A percentile compares a stretch with the other conserved stretches of the same genome.
Conservation (phyloP, 441 rosid species). For the Pelargonium myrrhifolium region DNA sequence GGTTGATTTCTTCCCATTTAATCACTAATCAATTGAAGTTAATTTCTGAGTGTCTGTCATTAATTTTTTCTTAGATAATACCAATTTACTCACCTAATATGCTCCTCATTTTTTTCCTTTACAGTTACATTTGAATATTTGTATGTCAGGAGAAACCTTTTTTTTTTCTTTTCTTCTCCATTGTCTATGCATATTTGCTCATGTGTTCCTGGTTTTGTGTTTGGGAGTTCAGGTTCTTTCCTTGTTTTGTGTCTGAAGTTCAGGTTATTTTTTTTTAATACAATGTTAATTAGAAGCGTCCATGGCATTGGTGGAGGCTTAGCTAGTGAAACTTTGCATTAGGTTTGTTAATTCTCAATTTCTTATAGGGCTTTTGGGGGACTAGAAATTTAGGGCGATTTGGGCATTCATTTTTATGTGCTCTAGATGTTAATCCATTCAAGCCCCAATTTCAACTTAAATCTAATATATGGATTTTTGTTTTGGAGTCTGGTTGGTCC, state of each 20-base stretch:
- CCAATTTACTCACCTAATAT: background rate
- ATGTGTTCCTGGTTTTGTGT: background rate
- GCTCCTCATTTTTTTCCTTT: background rate
- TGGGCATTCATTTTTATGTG: background rate
- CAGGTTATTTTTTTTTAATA: background rate
- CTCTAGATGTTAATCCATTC: background rate
- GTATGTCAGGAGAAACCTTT: background rate
- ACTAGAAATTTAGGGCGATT: background rate
- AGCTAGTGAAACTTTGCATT: background rate
- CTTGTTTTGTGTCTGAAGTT: background rate
- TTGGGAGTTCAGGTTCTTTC: background rate
- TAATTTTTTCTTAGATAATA: background rate
- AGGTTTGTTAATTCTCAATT: background rate
- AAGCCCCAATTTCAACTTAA: background rate
- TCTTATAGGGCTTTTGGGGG: background rate
- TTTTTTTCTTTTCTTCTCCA: background rate
- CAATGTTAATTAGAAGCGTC: background rate
- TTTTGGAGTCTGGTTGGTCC: background rate
- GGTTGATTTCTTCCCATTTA: background rate
- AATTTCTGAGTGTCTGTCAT: background rate
- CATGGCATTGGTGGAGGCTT: background rate
- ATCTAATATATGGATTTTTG: background rate
- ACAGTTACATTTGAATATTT: too few relatives aligned
- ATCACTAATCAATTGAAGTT: background rate
- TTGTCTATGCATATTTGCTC: background rate